phyloP scores from a whole-genome alignment of 2,329 filamentous ascomycete genomes.

The Colletotrichum simmondsii region DNA sequence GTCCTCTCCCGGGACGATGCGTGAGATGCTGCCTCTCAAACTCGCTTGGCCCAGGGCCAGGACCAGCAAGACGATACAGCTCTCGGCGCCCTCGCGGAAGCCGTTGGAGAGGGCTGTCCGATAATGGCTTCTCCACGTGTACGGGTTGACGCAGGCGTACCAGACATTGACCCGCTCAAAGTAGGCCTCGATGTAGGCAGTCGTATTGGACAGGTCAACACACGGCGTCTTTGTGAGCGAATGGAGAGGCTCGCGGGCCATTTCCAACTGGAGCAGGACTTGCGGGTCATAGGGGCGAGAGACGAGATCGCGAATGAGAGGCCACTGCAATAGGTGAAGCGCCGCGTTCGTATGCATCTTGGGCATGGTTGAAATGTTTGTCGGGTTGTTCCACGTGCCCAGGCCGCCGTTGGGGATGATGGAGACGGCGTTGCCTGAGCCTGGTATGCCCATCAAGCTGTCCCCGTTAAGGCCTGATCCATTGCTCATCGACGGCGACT shows the following conservation, averaged over 20 bases:
- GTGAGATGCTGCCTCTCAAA: constrained; percentile 79
- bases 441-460: constrained; percentile 59
- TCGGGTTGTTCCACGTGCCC: constrained; percentile 75
- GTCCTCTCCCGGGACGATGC: constrained; percentile 74
- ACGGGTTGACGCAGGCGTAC: constrained; percentile 88
- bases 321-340: constrained; percentile 82
- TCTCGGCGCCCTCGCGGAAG: constrained; percentile 83
- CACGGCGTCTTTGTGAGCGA: constrained; percentile 72
- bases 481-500: constrained; percentile 74
- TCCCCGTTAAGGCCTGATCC: constrained; percentile 71
- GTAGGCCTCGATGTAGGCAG: constrained; percentile 81
- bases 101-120: constrained; percentile 79
- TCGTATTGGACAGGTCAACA: constrained; percentile 79
- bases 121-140: constrained; percentile 82
- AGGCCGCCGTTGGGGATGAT: constrained; percentile 73
- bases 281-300: constrained; percentile 83
- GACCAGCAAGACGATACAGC: constrained; percentile 83
- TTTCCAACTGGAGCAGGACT: constrained; percentile 83
- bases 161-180: constrained; percentile 86
- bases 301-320: constrained; percentile 81
- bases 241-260: constrained; percentile 80
- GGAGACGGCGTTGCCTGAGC: constrained; percentile 59
- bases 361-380: constrained; percentile 86
- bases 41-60: constrained; percentile 82
- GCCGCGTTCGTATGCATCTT: constrained; percentile 86